Evolutionary conservation across 169 alveolate species (phyloP).

Genomic region (Plasmodium inui): DNA sequence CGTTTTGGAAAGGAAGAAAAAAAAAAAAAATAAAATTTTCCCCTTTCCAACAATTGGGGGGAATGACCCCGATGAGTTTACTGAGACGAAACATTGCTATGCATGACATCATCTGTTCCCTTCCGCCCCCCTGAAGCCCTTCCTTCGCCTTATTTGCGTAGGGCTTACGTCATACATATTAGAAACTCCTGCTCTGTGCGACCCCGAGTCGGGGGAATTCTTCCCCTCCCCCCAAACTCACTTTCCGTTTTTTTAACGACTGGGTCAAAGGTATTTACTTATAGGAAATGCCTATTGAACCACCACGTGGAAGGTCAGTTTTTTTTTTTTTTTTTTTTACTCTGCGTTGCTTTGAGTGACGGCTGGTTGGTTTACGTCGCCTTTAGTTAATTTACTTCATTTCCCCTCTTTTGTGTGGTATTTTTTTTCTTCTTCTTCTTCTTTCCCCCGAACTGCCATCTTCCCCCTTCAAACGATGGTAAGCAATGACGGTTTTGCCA

Average conservation of each 20-base stretch:
- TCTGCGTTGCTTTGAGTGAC: background rate
- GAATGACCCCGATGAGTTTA: background rate
- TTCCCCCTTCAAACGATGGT: constrained; percentile 11
- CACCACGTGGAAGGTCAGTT: background rate
- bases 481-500: constrained; percentile 31
- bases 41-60: background rate
- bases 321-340: background rate
- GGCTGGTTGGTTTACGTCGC: background rate
- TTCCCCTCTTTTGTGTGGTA: background rate
- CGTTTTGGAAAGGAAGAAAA: background rate
- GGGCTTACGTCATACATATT: too few relatives aligned
- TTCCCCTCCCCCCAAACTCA: background rate
- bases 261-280: background rate
- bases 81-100: background rate
- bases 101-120: background rate
- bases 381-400: background rate
- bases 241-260: background rate
- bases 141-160: background rate
- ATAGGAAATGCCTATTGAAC: background rate
- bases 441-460: background rate
- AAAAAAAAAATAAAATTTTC: background rate
- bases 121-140: background rate
- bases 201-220: background rate
- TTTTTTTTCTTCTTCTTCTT: background rate
- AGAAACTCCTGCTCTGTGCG: background rate